These are phyloP conservation scores for Solanum chiquidenum DNA, from an alignment of 257 asterid species.

Conservation along the genomic window DNA sequence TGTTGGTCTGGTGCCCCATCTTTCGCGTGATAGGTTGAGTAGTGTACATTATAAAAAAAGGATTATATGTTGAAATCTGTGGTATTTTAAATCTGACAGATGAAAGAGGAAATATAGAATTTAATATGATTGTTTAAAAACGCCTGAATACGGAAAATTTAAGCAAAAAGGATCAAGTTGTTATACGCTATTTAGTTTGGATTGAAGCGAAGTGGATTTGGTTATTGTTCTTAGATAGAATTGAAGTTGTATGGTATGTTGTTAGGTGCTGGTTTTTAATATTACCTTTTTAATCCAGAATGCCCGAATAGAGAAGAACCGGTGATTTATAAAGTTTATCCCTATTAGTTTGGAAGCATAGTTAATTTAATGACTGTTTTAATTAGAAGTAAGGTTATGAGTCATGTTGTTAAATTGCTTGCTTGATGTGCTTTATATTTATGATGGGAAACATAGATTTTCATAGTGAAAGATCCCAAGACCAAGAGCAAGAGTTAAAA, in stretches of 20 bases:
- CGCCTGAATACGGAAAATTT: not conserved
- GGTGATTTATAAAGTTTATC: not conserved
- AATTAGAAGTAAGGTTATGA: not conserved
- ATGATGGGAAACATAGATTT: not conserved
- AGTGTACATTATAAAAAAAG: not conserved
- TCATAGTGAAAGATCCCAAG: not conserved
- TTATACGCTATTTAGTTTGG: not conserved
- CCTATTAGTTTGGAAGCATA: not conserved
- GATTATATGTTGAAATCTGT: not conserved
- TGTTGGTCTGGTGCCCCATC: not conserved
- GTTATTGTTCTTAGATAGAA: not conserved
- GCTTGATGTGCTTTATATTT: not conserved
- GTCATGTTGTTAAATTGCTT: not conserved
- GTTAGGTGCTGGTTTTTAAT: not conserved
- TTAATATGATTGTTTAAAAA: not conserved
- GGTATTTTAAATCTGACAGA: not conserved
- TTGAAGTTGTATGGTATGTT: not conserved
- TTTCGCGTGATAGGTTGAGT: not conserved
- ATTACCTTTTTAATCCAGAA: not conserved
- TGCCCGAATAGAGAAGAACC: not conserved
- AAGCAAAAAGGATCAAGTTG: not conserved
- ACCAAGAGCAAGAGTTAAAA: not conserved
- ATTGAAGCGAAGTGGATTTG: not conserved
- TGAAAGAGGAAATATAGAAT: not conserved
- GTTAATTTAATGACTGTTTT: not conserved